A percentile compares a stretch with the other conserved stretches of the same genome.
phyloP scores from a whole-genome alignment of 2,329 filamentous ascomycete genomes.

The Xylariales sp. region DNA sequence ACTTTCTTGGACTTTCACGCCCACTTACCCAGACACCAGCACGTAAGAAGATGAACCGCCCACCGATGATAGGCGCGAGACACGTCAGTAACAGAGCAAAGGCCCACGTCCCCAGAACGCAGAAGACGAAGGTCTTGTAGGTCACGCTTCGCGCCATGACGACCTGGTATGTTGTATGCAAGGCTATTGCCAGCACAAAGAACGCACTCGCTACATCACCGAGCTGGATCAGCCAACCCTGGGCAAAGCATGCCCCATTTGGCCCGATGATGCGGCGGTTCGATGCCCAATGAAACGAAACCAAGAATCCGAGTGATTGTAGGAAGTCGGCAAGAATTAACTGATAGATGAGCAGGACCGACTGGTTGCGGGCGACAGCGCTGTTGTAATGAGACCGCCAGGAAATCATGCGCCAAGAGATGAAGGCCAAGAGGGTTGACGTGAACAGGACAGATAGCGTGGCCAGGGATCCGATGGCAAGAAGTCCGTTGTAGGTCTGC shows the following conservation, averaged over 20 bases:
- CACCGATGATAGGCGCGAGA: conserved; percentile 38
- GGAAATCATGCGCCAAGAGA: conserved; percentile 41
- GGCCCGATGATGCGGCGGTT: conserved; percentile 39
- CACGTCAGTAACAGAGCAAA: conserved; percentile 39
- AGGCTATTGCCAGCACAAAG: conserved; percentile 48
- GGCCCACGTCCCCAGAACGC: conserved; percentile 35
- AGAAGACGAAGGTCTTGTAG: conserved; percentile 32
- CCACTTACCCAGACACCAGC: conserved; percentile 41
- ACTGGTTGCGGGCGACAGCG: conserved; percentile 38
- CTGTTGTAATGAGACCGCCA: conserved; percentile 28
- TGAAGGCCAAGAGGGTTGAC: conserved; percentile 34
- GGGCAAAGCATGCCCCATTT: conserved; percentile 43
- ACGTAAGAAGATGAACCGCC: conserved; percentile 40
- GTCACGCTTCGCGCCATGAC: conserved; percentile 38
- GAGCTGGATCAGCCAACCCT: conserved; percentile 51
- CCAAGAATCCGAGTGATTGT: conserved; percentile 43
- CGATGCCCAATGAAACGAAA: conserved; percentile 47
- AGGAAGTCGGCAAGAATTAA: conserved; percentile 47
- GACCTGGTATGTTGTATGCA: conserved; percentile 50
- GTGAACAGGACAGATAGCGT: conserved; percentile 42
- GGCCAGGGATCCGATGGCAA: conserved; percentile 39
- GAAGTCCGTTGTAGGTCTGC: conserved; percentile 29
- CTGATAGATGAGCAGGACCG: conserved; percentile 51
- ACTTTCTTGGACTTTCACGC: not conserved
- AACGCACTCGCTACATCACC: conserved; percentile 49